Conservation (phyloP, 83 land plant genomes). For the Diphasiastrum complanatum region DNA sequence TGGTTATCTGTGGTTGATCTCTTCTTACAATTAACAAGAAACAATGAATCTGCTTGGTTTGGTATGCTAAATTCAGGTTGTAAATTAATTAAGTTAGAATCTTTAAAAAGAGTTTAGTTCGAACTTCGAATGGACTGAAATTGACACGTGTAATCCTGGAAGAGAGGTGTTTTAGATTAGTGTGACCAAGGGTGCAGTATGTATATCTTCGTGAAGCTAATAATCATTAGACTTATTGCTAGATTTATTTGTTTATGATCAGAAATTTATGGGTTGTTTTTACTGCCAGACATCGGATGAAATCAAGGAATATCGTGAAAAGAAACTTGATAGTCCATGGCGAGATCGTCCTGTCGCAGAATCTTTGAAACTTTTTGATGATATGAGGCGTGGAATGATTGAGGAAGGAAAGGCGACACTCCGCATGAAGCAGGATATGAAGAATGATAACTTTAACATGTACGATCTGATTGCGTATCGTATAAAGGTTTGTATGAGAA, state of each 20-base stretch:
- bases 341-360: conserved; percentile 90
- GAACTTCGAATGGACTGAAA: too few relatives aligned
- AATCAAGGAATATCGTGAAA: conserved; percentile 78
- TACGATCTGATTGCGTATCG: conserved; percentile 97
- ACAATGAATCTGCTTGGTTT: too few relatives aligned
- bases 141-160: too few relatives aligned
- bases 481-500: conserved; percentile 70
- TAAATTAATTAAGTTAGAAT: too few relatives aligned
- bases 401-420: conserved; percentile 96
- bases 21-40: too few relatives aligned
- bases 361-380: conserved; percentile 80
- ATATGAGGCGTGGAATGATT: conserved; percentile 81
- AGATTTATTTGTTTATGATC: not conserved
- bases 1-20: too few relatives aligned
- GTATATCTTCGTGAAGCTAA: not conserved
- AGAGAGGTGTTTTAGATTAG: too few relatives aligned
- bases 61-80: too few relatives aligned
- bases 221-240: not conserved
- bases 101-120: too few relatives aligned
- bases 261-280: not conserved
- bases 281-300: conserved; percentile 76
- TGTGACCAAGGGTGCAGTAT: too few relatives aligned
- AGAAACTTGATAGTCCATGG: conserved; percentile 96
- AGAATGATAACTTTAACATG: conserved; percentile 95
- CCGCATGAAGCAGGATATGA: conserved; percentile 97